These are phyloP conservation scores for Hibiscus trionum DNA, from an alignment of 345 rosid genomes.

Conservation along the genomic window DNA sequence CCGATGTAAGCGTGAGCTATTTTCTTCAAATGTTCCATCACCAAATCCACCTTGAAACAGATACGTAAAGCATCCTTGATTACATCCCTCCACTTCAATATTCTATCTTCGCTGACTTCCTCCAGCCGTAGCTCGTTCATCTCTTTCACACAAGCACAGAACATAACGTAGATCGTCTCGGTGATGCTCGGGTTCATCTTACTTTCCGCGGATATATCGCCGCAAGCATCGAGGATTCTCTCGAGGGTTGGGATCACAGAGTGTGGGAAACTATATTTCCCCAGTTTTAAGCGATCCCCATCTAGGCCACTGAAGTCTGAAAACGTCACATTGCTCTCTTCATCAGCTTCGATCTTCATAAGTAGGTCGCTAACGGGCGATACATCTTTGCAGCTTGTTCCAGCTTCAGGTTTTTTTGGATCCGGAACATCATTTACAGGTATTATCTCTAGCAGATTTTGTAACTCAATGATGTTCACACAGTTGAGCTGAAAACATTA, in stretches of 20 bases:
- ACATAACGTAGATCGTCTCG: background rate
- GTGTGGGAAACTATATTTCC: background rate
- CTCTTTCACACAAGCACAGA: conserved; percentile 4
- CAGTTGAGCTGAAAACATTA: background rate
- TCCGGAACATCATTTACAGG: background rate
- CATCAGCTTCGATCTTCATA: conserved; percentile 2
- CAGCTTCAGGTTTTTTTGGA: background rate
- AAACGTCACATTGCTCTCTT: background rate
- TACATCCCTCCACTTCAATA: conserved; percentile 13
- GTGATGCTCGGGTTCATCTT: background rate
- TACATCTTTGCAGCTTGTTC: background rate
- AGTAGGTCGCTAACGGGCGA: background rate
- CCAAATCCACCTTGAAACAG: background rate
- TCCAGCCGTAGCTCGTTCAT: background rate
- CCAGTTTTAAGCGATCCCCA: background rate
- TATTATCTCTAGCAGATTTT: background rate
- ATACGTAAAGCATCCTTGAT: conserved; percentile 8
- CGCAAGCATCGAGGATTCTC: background rate
- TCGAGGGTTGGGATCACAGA: background rate
- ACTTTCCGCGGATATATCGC: background rate
- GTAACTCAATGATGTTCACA: background rate
- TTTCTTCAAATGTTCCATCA: conserved; percentile 1
- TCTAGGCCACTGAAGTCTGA: background rate
- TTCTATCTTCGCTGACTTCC: background rate
- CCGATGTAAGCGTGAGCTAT: background rate